phyloP scores from a whole-genome alignment of 192 early-diverging fungal species.

The Paraglomus occultum region DNA sequence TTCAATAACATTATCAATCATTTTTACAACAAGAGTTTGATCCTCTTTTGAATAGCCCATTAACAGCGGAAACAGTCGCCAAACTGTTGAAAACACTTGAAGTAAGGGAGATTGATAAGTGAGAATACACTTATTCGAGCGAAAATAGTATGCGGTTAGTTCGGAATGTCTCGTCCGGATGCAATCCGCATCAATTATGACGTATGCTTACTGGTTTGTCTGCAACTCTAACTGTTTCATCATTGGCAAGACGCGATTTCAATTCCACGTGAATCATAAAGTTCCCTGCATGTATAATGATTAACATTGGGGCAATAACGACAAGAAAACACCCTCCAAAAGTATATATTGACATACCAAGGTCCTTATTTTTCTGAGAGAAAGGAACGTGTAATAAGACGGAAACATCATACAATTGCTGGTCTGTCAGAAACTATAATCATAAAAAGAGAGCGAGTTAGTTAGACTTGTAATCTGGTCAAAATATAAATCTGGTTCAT shows the following conservation, averaged over 20 bases:
- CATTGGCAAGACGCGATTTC: constrained; percentile 26
- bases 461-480: too few relatives aligned
- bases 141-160: not conserved
- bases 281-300: constrained; percentile 31
- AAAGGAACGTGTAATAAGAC: constrained; percentile 41
- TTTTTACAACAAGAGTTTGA: constrained; percentile 37
- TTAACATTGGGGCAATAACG: constrained; percentile 2
- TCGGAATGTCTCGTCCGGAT: not conserved
- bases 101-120: constrained; percentile 41
- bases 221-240: constrained; percentile 39
- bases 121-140: constrained; percentile 38
- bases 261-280: constrained; percentile 41
- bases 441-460: not conserved
- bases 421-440: constrained; percentile 38
- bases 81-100: constrained; percentile 40
- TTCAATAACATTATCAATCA: constrained; percentile 46
- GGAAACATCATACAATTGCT: constrained; percentile 46
- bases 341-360: constrained; percentile 40
- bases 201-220: constrained; percentile 45
- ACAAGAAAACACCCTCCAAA: too few relatives aligned
- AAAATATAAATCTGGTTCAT: not conserved
- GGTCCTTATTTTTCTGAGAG: constrained; percentile 40
- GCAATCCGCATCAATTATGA: not conserved
- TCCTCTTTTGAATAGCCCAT: constrained; percentile 44
- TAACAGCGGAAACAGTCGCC: constrained; percentile 42